phyloP scores from a whole-genome alignment of 108 stramenopile genomes.

The Fragilariopsis cylindrus region DNA sequence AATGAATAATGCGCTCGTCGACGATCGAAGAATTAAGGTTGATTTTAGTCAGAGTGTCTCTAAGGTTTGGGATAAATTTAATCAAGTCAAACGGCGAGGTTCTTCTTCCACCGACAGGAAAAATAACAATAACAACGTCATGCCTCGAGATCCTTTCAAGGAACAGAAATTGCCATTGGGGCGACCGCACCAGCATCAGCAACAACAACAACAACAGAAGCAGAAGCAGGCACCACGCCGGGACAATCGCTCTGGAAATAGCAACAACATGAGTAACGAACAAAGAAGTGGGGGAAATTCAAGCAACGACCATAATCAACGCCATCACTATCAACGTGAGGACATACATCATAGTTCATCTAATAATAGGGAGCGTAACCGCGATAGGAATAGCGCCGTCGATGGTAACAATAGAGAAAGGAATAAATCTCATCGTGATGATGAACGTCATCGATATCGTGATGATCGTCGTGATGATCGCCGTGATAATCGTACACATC shows the following conservation, averaged over 20 bases:
- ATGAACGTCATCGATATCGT: not conserved
- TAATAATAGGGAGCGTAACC: not conserved
- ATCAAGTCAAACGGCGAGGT: slow-evolving; percentile 34
- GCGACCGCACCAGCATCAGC: not conserved
- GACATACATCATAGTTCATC: not conserved
- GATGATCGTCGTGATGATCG: slow-evolving; percentile 3
- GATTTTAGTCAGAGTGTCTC: slow-evolving; percentile 98
- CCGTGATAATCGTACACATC: not conserved
- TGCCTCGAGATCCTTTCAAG: slow-evolving; percentile 31
- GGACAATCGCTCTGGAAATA: not conserved
- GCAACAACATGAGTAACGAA: not conserved
- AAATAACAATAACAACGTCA: slow-evolving; percentile 17
- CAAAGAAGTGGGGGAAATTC: not conserved
- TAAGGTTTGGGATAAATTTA: slow-evolving; percentile 91
- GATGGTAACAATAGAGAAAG: slow-evolving; percentile 12
- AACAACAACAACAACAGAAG: not conserved
- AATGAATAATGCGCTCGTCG: slow-evolving; percentile 99
- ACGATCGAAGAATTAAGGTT: slow-evolving; percentile 96
- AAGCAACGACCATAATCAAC: slow-evolving; percentile 5
- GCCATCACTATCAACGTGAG: slow-evolving; percentile 7
- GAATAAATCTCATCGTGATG: not conserved
- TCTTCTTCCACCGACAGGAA: not conserved
- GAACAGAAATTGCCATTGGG: not conserved
- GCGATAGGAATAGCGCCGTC: not conserved
- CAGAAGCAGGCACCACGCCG: not conserved